A percentile compares a stretch with the other conserved stretches of the same genome.
Conservation (phyloP, 345 rosid genomes). For the Lumnitzera racemosa region DNA sequence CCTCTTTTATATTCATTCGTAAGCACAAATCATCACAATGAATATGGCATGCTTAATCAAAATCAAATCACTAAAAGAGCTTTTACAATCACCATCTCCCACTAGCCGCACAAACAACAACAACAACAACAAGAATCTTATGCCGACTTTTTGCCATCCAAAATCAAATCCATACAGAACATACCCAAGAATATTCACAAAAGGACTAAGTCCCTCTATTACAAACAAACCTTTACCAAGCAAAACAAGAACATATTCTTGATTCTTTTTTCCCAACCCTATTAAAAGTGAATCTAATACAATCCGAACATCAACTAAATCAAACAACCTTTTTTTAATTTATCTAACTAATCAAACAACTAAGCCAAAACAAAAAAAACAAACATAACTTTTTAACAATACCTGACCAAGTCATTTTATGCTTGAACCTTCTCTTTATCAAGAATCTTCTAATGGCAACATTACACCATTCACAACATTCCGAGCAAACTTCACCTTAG, state of each 20-base stretch:
- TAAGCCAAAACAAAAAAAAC: background rate
- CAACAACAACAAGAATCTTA: background rate
- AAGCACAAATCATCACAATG: no score
- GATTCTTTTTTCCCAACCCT: background rate
- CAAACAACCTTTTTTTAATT: background rate
- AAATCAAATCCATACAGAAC: background rate
- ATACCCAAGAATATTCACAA: background rate
- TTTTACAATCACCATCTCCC: no score
- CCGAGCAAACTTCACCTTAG: conserved; percentile 95
- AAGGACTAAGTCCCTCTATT: background rate
- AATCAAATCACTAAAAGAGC: no score
- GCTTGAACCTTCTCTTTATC: conserved; percentile 90
- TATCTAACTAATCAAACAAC: background rate
- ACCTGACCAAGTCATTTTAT: conserved; percentile 97
- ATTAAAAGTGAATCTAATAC: background rate
- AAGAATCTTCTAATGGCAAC: conserved; percentile 90
- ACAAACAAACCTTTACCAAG: background rate
- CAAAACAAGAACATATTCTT: background rate
- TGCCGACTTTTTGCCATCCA: no score
- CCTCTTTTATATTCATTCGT: no score
- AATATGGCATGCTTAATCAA: no score
- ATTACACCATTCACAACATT: conserved; percentile 53
- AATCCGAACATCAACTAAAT: background rate
- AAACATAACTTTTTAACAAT: background rate
- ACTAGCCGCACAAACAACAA: no score